These are phyloP conservation scores for Yamadazyma mexicana DNA, from an alignment of 1,139 yeast species.

Conservation along the genomic window DNA sequence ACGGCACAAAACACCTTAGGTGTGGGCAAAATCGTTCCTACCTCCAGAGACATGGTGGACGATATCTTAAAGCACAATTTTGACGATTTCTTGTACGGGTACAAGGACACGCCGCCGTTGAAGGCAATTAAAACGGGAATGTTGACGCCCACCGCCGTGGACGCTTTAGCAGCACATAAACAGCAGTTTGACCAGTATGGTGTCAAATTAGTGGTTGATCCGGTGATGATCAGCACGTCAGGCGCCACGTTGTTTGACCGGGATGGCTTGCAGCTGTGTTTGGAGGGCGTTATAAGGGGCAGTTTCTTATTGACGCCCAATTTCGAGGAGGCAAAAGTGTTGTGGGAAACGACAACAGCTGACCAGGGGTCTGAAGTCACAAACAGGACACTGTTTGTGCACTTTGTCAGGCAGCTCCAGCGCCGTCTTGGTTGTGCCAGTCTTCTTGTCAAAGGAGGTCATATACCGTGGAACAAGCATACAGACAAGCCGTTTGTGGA, in stretches of 20 bases:
- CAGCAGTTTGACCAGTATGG: slow-evolving; percentile 24
- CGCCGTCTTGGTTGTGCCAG: slow-evolving; percentile 45
- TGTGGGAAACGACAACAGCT: slow-evolving; percentile 5
- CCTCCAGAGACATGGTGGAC: slow-evolving; percentile 43
- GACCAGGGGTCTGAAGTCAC: slow-evolving; percentile 6
- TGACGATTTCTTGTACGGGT: slow-evolving; percentile 54
- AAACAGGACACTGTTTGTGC: slow-evolving; percentile 5
- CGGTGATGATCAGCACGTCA: slow-evolving; percentile 80
- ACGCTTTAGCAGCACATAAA: slow-evolving; percentile 42
- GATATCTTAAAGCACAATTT: slow-evolving; percentile 56
- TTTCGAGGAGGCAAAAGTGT: slow-evolving; percentile 56
- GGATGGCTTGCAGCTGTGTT: slow-evolving; percentile 44
- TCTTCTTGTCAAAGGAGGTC: slow-evolving; percentile 83
- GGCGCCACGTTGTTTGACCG: slow-evolving; percentile 60
- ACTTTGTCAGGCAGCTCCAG: slow-evolving; percentile 46
- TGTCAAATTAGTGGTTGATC: slow-evolving; percentile 64
- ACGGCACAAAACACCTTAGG: slow-evolving; percentile 81
- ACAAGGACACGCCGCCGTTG: slow-evolving; percentile 34
- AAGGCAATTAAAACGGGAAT: slow-evolving; percentile 81
- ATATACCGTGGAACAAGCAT: slow-evolving; percentile 50
- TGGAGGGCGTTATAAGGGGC: slow-evolving; percentile 48
- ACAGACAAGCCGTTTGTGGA: slow-evolving; percentile 18
- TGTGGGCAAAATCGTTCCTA: slow-evolving; percentile 52
- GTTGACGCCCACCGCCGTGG: slow-evolving; percentile 62
- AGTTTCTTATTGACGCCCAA: slow-evolving; percentile 80